phyloP scores from a whole-genome alignment of 2,329 filamentous ascomycete genomes.

The Botrytis tulipae region DNA sequence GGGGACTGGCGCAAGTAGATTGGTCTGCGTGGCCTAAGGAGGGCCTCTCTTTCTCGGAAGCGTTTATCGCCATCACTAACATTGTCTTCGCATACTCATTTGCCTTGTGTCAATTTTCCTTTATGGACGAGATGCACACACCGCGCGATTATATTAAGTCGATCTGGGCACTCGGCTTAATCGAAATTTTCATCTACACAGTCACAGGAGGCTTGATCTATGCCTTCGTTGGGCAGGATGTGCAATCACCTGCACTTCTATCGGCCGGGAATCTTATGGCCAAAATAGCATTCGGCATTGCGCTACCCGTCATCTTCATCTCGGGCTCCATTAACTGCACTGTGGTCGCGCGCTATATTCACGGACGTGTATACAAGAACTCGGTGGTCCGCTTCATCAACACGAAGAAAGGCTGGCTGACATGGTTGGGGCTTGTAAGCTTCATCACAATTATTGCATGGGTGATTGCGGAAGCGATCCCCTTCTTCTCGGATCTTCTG shows the following conservation, averaged over 20 bases:
- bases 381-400: neutral
- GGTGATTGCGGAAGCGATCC: constrained; percentile 67
- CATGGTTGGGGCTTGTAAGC: constrained; percentile 47
- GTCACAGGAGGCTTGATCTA: constrained; percentile 59
- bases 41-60: constrained; percentile 44
- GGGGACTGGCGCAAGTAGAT: constrained; percentile 17
- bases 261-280: constrained; percentile 50
- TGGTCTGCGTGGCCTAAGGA: constrained; percentile 34
- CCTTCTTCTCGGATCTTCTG: constrained; percentile 65
- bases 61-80: constrained; percentile 53
- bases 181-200: constrained; percentile 56
- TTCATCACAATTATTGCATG: constrained; percentile 60
- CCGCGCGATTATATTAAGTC: constrained; percentile 40
- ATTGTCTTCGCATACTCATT: constrained; percentile 56
- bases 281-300: constrained; percentile 59
- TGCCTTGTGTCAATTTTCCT: constrained; percentile 34
- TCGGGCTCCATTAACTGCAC: constrained; percentile 60
- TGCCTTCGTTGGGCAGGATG: constrained; percentile 54
- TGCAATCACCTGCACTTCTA: constrained; percentile 58
- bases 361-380: constrained; percentile 33
- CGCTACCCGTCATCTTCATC: constrained; percentile 60
- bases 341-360: constrained; percentile 44
- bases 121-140: constrained; percentile 36
- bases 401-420: neutral
- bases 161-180: constrained; percentile 50